Conservation (phyloP, 2,329 filamentous ascomycete species). For the Lizonia empirigonia region DNA sequence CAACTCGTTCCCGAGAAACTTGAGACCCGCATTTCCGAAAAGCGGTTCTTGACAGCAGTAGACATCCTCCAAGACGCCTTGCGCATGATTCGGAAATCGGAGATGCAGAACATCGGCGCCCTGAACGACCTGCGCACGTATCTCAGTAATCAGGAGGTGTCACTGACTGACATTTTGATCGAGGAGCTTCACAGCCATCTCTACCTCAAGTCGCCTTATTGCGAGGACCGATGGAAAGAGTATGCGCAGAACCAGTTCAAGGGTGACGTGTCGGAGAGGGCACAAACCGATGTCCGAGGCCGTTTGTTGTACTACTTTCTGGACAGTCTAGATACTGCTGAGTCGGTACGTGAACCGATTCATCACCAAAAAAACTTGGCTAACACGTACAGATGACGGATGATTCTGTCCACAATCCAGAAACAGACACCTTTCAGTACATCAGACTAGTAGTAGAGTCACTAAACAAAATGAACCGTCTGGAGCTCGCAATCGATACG, state of each 20-base stretch:
- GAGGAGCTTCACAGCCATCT: conserved; percentile 97
- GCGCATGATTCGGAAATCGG: conserved; percentile 80
- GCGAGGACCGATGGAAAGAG: conserved; percentile 91
- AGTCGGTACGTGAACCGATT: conserved; percentile 32
- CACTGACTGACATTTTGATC: conserved; percentile 91
- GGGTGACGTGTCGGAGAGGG: conserved; percentile 40
- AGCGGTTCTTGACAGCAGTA: conserved; percentile 90
- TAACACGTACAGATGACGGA: conserved; percentile 66
- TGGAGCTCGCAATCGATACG: conserved; percentile 85
- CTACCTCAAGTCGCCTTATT: conserved; percentile 97
- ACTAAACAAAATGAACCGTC: conserved; percentile 82
- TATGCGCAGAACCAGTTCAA: conserved; percentile 71
- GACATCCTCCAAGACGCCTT: conserved; percentile 89
- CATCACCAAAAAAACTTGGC: background rate
- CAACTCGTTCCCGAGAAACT: conserved; percentile 89
- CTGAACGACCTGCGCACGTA: conserved; percentile 85
- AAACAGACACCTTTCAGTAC: conserved; percentile 94
- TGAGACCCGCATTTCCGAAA: conserved; percentile 93
- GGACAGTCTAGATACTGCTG: conserved; percentile 60
- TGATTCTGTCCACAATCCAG: conserved; percentile 90
- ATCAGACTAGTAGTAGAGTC: conserved; percentile 86
- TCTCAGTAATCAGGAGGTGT: conserved; percentile 88
- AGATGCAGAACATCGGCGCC: conserved; percentile 89
- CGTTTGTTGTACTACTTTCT: conserved; percentile 63
- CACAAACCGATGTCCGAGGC: conserved; percentile 52